Evolutionary conservation across 495 filamentous ascomycete genomes (phyloP), one percentile per base, ranked within the genome.

Genomic region (Zalerion maritima): DNA sequence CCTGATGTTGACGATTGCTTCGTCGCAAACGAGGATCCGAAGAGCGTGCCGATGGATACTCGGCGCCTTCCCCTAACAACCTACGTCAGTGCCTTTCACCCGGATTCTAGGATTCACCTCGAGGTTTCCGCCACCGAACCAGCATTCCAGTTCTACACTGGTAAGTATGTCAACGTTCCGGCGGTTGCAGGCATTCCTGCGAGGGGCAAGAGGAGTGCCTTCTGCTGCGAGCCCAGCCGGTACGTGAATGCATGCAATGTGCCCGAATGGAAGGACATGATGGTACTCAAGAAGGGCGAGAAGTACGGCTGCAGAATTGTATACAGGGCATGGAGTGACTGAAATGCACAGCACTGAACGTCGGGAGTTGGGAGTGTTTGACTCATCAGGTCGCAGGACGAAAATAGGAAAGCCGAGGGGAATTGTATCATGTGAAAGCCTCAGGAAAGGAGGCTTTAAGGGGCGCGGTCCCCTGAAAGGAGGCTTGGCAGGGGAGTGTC

Each of bases 101-200:
- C 79, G 4, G 59, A 56, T 4, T 72, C 74, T 12, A 69, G 71
- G 25, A 59, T 94, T 36, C 73, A 91, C 43, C 71, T 94, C 13
- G 80, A 93, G 40, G 74, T 91, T 6, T 55, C 71, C 41, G 85
- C 78, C 56, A 94, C 85, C 0, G 86, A 94, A 55, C 89, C 89
- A 1, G 83, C 86, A 0, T 94, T 93, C 67, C 86, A 94, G 51
- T 91, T 91, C 57, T 94, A 94, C 57, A 91, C 82, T 0, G 89
- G 85, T 25, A 77, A 81, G 42, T 73, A 71, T 41, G 81, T 89
- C 38, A 59, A 85, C 38, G 73, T 89, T n/a, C 77, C 74, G 1
- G 71, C 62, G 21, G 69, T 78, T 8, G 72, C 66, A 9, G 76
- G 72, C 0, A 46, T 69, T 9, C 69, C 77, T 0, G 67, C 73